These are phyloP conservation scores for Elsinoe arachidis DNA, from an alignment of 2,329 filamentous ascomycete genomes.

Conservation along the genomic window DNA sequence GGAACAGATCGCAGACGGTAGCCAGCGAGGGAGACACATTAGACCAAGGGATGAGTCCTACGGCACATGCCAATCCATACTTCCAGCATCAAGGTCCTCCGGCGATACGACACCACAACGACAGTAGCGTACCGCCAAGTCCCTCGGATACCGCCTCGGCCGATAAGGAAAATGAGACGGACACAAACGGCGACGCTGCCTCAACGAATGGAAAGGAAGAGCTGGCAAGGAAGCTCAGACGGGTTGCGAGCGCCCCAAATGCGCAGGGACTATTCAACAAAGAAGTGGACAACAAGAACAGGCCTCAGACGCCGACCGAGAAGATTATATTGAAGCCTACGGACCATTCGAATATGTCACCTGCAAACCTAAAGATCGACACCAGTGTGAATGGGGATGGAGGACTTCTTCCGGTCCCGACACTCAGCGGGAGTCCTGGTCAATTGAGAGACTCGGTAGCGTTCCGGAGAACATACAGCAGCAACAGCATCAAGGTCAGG, in stretches of 20 bases:
- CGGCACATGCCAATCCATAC: slow-evolving; percentile 91
- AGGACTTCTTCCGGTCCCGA: slow-evolving; percentile 30
- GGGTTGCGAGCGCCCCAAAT: slow-evolving; percentile 94
- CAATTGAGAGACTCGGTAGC: slow-evolving; percentile 58
- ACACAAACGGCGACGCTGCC: slow-evolving; percentile 55
- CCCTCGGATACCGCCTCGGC: slow-evolving; percentile 76
- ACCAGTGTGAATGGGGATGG: slow-evolving; percentile 21
- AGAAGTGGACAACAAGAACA: slow-evolving; percentile 62
- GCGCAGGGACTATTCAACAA: slow-evolving; percentile 80
- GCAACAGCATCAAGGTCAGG: slow-evolving; percentile 96
- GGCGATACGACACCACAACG: slow-evolving; percentile 86
- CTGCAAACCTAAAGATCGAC: slow-evolving; percentile 43
- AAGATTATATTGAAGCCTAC: background rate
- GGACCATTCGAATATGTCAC: slow-evolving; percentile 43
- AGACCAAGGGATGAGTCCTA: slow-evolving; percentile 83
- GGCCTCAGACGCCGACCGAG: slow-evolving; percentile 43
- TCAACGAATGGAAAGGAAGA: slow-evolving; percentile 84
- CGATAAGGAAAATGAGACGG: slow-evolving; percentile 58
- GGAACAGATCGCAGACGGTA: slow-evolving; percentile 81
- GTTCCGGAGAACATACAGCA: slow-evolving; percentile 93
- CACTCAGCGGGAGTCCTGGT: slow-evolving; percentile 53
- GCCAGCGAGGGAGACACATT: slow-evolving; percentile 87
- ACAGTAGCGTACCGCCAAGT: slow-evolving; percentile 83
- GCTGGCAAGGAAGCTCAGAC: slow-evolving; percentile 79
- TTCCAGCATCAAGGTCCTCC: slow-evolving; percentile 95